Conservation (phyloP, 768 basidiomycete genomes). For the Suillus subluteus region DNA sequence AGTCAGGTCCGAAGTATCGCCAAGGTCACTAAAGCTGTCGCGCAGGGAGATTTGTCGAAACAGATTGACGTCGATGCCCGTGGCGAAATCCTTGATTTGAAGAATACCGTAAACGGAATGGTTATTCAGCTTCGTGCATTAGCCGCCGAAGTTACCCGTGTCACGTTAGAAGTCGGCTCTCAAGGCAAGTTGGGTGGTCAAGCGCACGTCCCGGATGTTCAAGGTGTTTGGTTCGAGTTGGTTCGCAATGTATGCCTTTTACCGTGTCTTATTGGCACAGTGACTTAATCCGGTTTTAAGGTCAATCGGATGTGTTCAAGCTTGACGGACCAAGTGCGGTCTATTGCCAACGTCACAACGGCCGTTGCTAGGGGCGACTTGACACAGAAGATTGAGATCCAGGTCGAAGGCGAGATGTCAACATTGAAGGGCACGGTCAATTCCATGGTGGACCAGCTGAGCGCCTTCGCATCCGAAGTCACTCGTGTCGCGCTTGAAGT, state of each 20-base stretch:
- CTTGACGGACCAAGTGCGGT: constrained; percentile 80
- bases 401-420: constrained; percentile 86
- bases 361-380: constrained; percentile 91
- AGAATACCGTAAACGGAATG: constrained; percentile 61
- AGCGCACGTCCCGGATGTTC: constrained; percentile 85
- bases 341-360: constrained; percentile 84
- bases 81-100: constrained; percentile 89
- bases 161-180: constrained; percentile 84
- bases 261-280: neutral
- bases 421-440: constrained; percentile 85
- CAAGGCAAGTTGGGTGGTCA: constrained; percentile 91
- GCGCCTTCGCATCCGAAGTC: constrained; percentile 84
- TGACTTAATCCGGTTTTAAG: constrained; percentile 33
- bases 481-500: constrained; percentile 87
- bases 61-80: constrained; percentile 91
- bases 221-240: constrained; percentile 89
- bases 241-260: constrained; percentile 63
- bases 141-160: constrained; percentile 82
- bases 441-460: constrained; percentile 92
- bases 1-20: constrained; percentile 60
- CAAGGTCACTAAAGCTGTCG: constrained; percentile 74
- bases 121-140: constrained; percentile 58
- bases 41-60: constrained; percentile 84
- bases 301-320: constrained; percentile 84
- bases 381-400: constrained; percentile 92